Percentiles rank a stretch among this genome's conserved stretches.
These are phyloP conservation scores for Nannizziopsis barbatae DNA, from an alignment of 2,329 filamentous ascomycete genomes.

Conservation along the genomic window DNA sequence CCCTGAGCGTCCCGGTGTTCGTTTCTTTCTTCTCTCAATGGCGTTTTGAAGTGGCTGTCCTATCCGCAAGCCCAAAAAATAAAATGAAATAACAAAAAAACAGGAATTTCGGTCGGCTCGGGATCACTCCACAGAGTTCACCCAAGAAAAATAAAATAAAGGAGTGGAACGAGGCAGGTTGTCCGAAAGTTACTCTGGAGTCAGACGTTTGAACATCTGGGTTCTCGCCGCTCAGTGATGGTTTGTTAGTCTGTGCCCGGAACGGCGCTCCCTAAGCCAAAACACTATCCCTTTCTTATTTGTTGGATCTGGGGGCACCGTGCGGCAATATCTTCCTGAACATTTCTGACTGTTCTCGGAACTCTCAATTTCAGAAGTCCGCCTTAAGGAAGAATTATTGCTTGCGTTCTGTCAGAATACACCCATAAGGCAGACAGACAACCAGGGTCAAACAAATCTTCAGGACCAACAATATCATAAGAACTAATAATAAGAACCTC, in stretches of 20 bases:
- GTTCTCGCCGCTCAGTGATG: no score
- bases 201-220: no score
- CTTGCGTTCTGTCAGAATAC: neutral
- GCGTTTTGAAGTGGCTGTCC: no score
- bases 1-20: no score
- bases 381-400: neutral
- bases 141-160: neutral
- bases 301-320: neutral
- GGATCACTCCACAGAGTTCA: neutral
- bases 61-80: no score
- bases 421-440: conserved; percentile 6
- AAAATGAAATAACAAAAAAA: neutral
- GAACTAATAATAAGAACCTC: neutral
- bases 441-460: neutral
- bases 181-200: conserved; percentile 5
- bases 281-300: neutral
- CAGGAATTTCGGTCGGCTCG: neutral
- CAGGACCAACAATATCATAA: neutral
- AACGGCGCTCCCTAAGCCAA: neutral
- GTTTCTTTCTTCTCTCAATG: no score
- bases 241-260: neutral
- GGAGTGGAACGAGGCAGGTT: neutral
- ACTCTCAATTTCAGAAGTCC: no score
- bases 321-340: neutral
- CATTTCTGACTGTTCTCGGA: no score